A percentile compares a stretch with the other conserved stretches of the same genome.
Conservation (phyloP, 169 alveolate genomes). For the Pseudocohnilembus persalinus region DNA sequence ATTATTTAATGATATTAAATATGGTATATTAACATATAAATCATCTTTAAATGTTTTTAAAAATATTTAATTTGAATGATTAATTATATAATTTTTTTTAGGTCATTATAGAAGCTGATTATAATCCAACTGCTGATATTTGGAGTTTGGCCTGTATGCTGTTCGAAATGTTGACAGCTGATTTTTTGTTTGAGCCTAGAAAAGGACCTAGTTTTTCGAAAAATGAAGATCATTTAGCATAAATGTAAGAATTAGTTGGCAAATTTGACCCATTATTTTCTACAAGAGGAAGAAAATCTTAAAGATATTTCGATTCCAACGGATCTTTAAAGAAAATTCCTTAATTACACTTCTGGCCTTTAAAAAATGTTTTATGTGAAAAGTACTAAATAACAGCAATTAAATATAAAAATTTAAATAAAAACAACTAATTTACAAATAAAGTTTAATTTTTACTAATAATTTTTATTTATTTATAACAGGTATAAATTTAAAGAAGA, state of each 20-base stretch:
- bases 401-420: no score
- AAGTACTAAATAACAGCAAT: conserved; percentile 54
- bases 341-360: conserved; percentile 56
- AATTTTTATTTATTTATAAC: neutral
- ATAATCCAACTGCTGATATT: conserved; percentile 96
- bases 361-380: conserved; percentile 81
- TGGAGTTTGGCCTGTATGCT: conserved; percentile 99
- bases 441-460: neutral
- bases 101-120: conserved; percentile 92
- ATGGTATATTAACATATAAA: no score
- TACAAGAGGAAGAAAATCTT: conserved; percentile 74
- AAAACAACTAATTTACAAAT: neutral
- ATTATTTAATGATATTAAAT: no score
- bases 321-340: conserved; percentile 37
- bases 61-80: no score
- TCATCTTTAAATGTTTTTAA: no score
- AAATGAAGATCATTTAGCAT: conserved; percentile 93
- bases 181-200: conserved; percentile 97
- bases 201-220: conserved; percentile 82
- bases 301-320: conserved; percentile 30
- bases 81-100: neutral
- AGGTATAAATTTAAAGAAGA: conserved; percentile 68
- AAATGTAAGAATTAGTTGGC: conserved; percentile 92
- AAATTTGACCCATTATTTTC: conserved; percentile 90
- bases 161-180: conserved; percentile 99